These are phyloP conservation scores for Ophiognomonia clavigignenti-juglandacearum DNA, from an alignment of 2,329 filamentous ascomycete species.

Conservation along the genomic window DNA sequence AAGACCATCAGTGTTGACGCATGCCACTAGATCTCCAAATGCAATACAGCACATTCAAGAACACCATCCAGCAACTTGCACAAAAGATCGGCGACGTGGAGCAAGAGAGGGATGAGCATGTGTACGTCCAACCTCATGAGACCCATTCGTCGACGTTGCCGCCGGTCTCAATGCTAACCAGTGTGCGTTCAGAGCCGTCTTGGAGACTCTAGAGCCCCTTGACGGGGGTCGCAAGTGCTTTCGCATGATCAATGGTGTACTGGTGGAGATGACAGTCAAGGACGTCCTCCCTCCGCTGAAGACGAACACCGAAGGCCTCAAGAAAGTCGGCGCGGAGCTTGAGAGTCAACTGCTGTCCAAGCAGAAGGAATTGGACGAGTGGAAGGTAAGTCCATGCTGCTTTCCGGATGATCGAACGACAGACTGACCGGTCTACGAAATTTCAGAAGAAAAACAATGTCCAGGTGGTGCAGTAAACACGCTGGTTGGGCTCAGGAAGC, in stretches of 20 bases:
- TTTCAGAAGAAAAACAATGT: slow-evolving; percentile 83
- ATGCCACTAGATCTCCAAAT: slow-evolving; percentile 63
- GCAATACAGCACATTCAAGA: slow-evolving; percentile 75
- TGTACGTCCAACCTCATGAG: slow-evolving; percentile 58
- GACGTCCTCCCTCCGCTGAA: slow-evolving; percentile 87
- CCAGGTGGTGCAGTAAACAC: slow-evolving; percentile 66
- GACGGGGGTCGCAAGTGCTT: slow-evolving; percentile 90
- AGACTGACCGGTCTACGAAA: neutral
- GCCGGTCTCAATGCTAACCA: slow-evolving; percentile 14
- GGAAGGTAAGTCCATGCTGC: slow-evolving; percentile 72
- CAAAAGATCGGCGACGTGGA: slow-evolving; percentile 97
- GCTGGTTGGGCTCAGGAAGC: neutral
- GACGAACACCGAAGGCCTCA: slow-evolving; percentile 90
- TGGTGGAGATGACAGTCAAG: slow-evolving; percentile 89
- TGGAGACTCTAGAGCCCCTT: slow-evolving; percentile 84
- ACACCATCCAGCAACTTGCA: slow-evolving; percentile 81
- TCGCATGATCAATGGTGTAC: slow-evolving; percentile 94
- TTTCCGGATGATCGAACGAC: neutral
- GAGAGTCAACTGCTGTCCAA: slow-evolving; percentile 95
- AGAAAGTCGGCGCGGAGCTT: slow-evolving; percentile 89
- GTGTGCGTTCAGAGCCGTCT: slow-evolving; percentile 69
- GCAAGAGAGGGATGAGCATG: slow-evolving; percentile 96
- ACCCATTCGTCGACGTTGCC: no score
- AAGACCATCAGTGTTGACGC: neutral
- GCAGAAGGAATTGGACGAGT: slow-evolving; percentile 92